These are phyloP conservation scores for Ophiostoma novo-ulmi DNA, from an alignment of 2,329 filamentous ascomycete species.

Conservation along the genomic window DNA sequence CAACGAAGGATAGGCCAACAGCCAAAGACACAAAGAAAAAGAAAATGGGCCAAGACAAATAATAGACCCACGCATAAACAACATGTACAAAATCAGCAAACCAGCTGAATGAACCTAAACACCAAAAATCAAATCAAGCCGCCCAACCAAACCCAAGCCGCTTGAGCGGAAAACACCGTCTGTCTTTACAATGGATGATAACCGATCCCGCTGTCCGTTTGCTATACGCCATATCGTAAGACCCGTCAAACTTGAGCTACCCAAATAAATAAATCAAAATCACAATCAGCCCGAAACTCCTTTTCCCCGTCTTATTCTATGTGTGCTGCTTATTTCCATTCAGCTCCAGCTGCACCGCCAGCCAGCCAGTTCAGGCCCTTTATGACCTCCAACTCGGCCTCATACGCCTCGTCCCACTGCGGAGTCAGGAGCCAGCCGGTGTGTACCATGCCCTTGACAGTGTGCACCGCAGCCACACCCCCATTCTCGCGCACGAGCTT, in stretches of 20 bases:
- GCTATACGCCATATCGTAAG: background rate
- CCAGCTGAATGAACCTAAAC: background rate
- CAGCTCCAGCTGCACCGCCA: background rate
- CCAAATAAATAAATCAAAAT: background rate
- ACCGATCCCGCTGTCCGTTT: background rate
- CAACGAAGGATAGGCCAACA: background rate
- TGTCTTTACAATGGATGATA: background rate
- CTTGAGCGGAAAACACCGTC: background rate
- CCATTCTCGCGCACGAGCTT: conserved; percentile 38
- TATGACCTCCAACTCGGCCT: conserved; percentile 42
- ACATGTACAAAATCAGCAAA: background rate
- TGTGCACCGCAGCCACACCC: conserved; percentile 39
- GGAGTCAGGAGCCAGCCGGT: conserved; percentile 50
- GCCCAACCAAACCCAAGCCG: background rate
- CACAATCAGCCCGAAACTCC: background rate
- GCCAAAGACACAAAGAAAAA: background rate
- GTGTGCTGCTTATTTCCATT: background rate
- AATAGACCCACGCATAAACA: background rate
- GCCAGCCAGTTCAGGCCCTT: conserved; percentile 38
- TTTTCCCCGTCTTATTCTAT: background rate
- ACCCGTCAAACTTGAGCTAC: background rate
- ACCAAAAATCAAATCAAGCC: background rate
- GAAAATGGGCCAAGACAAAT: background rate
- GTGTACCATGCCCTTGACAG: conserved; percentile 46
- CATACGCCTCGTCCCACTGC: conserved; percentile 38